Base-by-base conservation (phyloP, 352 stramenopile species). In the Pythium oligandrum region DNA sequence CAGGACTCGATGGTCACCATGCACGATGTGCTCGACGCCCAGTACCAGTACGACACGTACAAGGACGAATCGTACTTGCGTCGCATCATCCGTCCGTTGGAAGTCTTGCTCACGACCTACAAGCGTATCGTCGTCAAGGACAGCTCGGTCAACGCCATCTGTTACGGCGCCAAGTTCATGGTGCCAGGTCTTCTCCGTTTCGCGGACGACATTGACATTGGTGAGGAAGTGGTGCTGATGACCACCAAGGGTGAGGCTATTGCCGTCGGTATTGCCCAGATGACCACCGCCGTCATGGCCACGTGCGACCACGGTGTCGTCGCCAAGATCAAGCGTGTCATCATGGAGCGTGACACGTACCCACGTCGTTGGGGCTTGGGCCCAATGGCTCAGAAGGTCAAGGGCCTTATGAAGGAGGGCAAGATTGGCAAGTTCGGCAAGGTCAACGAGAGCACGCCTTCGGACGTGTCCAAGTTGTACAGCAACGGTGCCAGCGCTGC, bases 291-390 rank as follows among this genome's bases (percentile, higher is more conserved):
- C 6, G 96, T 99, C 43, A 99, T 99, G 97, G 97, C 97, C 6
- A 99, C 97, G 35, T 98, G 96, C 55, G 98, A 99, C 90, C 98
- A 99, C 75, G 98, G 98, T 26, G 93, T 98, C 6, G 98, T 99
- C 7, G 97, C 97, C 39, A 99, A 99, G 87, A 99, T 99, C 70
- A 99, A 99, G 81, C 91, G 98, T 47, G 97, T 99, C 33, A 99
- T 99, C 71, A 99, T 99, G 98, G 98, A 99, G 86, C 79, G 98
- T 38, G 98, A 99, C 83, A 99, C 94, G 47, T 99, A 99, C 70
- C 98, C 98, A 34, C 85, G 97, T 66, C 83, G 96, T 54, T 99
- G 98, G 98, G 97, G 98, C 55, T 76, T 99, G 57, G 98, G 98
- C 17, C 98, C 97, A 2, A 98, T 99, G 84, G 98, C 98, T 3